A percentile compares a stretch with the other conserved stretches of the same genome.
Evolutionary conservation across 352 stramenopile species (phyloP).

Genomic region (Globisporangium sylvaticum): DNA sequence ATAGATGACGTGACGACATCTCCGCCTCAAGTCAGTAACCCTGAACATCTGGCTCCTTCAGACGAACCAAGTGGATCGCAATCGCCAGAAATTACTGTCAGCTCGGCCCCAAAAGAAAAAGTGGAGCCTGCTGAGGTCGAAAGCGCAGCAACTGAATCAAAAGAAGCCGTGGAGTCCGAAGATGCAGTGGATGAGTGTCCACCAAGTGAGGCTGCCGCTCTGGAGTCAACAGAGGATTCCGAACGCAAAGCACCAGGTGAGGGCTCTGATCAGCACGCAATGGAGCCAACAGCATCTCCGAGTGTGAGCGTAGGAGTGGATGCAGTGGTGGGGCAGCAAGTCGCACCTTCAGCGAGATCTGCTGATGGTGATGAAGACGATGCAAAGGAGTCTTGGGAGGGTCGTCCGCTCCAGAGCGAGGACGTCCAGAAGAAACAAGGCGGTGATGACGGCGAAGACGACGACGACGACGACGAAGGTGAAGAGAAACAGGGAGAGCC

Average conservation of each 20-base stretch:
- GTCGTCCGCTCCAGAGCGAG: neutral
- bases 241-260: neutral
- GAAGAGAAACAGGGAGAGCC: constrained; percentile 14
- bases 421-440: neutral
- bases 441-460: neutral
- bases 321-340: neutral
- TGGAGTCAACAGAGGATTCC: neutral
- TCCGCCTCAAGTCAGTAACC: neutral
- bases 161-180: neutral
- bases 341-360: neutral
- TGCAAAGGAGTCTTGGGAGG: neutral
- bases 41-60: neutral
- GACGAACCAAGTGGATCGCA: neutral
- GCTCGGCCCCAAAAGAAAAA: too few species aligned
- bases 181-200: too few species aligned
- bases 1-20: neutral
- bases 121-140: neutral
- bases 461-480: neutral
- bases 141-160: neutral
- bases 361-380: neutral
- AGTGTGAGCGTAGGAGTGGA: neutral
- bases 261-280: neutral
- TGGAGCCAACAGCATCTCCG: neutral
- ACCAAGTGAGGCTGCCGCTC: neutral
- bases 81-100: too few species aligned